A percentile compares a stretch with the other conserved stretches of the same genome.
These are phyloP conservation scores for Ulvella scutata DNA, from an alignment of 139 green algal species.

Conservation along the genomic window DNA sequence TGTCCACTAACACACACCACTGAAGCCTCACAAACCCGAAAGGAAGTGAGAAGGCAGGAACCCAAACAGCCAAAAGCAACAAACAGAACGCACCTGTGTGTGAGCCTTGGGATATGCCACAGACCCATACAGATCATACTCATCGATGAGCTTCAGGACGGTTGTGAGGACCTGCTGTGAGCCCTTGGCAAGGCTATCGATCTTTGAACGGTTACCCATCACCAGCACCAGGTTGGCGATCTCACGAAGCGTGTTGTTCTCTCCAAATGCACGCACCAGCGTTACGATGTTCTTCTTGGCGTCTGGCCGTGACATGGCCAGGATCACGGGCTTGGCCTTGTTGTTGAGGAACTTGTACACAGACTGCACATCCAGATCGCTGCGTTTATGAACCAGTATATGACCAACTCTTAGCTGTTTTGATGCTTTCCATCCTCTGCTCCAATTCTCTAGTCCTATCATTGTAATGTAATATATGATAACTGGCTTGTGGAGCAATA, in stretches of 20 bases:
- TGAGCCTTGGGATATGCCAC: slow-evolving; percentile 93
- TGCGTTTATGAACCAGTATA: not conserved
- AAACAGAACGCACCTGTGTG: slow-evolving; percentile 20
- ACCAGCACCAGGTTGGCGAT: slow-evolving; percentile 90
- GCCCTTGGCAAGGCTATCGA: slow-evolving; percentile 65
- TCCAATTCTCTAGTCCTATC: too few relatives aligned
- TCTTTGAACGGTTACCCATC: slow-evolving; percentile 82
- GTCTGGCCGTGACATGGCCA: slow-evolving; percentile 84
- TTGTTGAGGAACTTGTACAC: slow-evolving; percentile 78
- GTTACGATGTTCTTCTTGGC: slow-evolving; percentile 95
- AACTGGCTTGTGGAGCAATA: too few relatives aligned
- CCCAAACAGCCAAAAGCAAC: not conserved
- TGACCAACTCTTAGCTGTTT: too few relatives aligned
- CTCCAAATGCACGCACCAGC: slow-evolving; percentile 61
- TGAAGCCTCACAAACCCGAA: too few relatives aligned
- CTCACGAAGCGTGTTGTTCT: slow-evolving; percentile 54
- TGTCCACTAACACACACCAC: too few relatives aligned
- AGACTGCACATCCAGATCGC: slow-evolving; percentile 23
- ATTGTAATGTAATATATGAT: too few relatives aligned
- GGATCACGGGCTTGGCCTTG: slow-evolving; percentile 80
- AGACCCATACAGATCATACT: slow-evolving; percentile 70
- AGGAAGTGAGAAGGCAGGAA: too few relatives aligned
- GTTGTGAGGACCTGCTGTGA: slow-evolving; percentile 55
- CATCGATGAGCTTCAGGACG: slow-evolving; percentile 85
- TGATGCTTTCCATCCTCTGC: too few relatives aligned